Base-by-base conservation (phyloP, 768 basidiomycete genomes). In the Kwoniella sp. region DNA sequence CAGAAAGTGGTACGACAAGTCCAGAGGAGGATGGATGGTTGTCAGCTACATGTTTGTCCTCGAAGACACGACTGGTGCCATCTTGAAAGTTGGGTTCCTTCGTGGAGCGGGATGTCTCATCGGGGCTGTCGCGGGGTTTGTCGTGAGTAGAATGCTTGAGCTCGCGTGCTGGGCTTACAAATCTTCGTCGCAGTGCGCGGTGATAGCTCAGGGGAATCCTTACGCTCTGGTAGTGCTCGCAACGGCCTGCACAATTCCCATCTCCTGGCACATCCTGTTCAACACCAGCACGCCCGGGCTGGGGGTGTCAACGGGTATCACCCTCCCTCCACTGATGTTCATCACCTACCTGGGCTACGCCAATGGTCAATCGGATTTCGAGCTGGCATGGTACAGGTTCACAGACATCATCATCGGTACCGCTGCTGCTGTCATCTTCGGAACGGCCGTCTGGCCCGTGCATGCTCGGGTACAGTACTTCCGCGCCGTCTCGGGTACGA, bases 321-420 rank as follows among this genome's bases (percentile, higher is more conserved):
- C 75, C 2, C 46, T 76, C 3, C 71, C 75, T 2, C 73, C 75
- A 1, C 46, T 76, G 22, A 26, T 76, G 3, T 76, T 73, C 46
- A 62, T 76, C 22, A 54, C 59, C 3, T 73, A 73, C 43, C 53
- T 74, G 14, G 54, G 41, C 2, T 46, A 65, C 0, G 43, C 54
- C 2, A 45, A 65, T 15, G 65, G 64, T 15, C 53, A 50, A 9
- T 41, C 55, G 8, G 45, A 59, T 43, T 61, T 71, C 47, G 53
- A 58, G 5, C 49, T 74, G 10, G 73, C 75, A 4, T 65, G 65
- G 53, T 59, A 50, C 22, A 59, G 73, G 12, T 71, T 70, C 29
- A 56, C 60, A 9, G 67, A 71, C 27, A 69, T 74, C 26, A 47
- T 57, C 12, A 64, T 70, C 19, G 73, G 74, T 6, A 75, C 74